Base-by-base conservation (phyloP, 2,329 filamentous ascomycete genomes). In the Capronia epimyces region DNA sequence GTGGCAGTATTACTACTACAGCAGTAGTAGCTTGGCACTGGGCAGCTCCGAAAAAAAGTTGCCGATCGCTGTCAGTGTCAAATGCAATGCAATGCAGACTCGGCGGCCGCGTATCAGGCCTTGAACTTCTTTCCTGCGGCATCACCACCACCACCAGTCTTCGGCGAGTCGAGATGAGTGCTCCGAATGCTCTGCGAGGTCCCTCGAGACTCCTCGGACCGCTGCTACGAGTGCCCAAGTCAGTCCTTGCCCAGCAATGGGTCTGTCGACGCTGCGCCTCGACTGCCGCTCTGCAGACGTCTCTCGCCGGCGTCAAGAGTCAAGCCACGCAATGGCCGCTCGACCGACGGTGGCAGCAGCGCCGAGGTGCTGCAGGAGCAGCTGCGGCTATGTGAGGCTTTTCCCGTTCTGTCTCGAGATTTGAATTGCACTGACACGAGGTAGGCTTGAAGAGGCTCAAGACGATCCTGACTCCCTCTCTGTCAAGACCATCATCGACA, bases 401-500 rank as follows among this genome's bases (percentile, higher is more conserved):
- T 12, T 20, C 4, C 22, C 37, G 39, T 18, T 24, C 45, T 15
- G 27, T 9, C 12, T 7, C 22, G 20, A 15, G 18, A 9, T 15
- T 16, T 20, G 12, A 21, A 29, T 29, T 49, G 12, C 16, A 29
- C 21, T 49, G 15, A 37, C 46, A 12, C 37, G 22, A 27, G n/a
- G 7, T 46, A 77, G 75, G 50, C 69, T 77, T 43, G 79, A 82
- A 63, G 72, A 81, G 60, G 81, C 80, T 13, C 72, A 75, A 44
- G 34, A 37, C 15, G 75, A 80, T 59, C 80, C 81, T 7, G 73
- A 75, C 36, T 67, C 70, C 39, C 70, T 85, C 45, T 75, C 79
- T 2, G 80, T 83, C 65, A 75, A 82, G 50, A 76, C 77, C 15
- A 84, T 94, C 57, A 84, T 89, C 46, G 82, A 86, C 61, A 90